phyloP scores from a whole-genome alignment of 805 yeast genomes.

The Lachancea sp. region DNA sequence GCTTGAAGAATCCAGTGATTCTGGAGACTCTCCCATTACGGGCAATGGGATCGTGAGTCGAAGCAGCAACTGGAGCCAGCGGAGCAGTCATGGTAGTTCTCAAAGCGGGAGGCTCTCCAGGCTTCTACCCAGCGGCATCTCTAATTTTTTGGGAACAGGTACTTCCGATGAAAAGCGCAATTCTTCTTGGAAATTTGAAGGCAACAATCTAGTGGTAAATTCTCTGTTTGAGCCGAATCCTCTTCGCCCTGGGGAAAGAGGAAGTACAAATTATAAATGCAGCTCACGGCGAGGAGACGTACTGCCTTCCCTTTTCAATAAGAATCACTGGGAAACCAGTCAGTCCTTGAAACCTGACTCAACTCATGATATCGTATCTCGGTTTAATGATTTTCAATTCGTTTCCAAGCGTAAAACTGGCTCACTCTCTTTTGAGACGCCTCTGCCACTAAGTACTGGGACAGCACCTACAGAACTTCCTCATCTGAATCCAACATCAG shows the following conservation, averaged over 20 bases:
- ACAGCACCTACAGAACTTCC: neutral
- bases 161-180: neutral
- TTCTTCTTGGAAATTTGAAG: constrained; percentile 12
- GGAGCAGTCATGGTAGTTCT: constrained; percentile 3
- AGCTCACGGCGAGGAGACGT: neutral
- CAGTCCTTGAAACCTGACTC: neutral
- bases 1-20: constrained; percentile 10
- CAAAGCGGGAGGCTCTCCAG: neutral
- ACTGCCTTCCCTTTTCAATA: constrained; percentile 4
- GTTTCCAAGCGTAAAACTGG: neutral
- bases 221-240: constrained; percentile 8
- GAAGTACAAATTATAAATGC: neutral
- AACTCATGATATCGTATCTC: constrained; percentile 6
- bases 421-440: neutral
- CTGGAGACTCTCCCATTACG: constrained; percentile 8
- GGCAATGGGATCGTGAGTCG: constrained; percentile 1
- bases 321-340: neutral
- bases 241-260: neutral
- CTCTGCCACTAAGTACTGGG: neutral
- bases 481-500: neutral
- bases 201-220: constrained; percentile 9
- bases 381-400: constrained; percentile 6
- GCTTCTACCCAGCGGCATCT: neutral
- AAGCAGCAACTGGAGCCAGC: constrained; percentile 5
- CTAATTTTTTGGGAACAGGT: neutral